A percentile compares a stretch with the other conserved stretches of the same genome.
These are phyloP conservation scores for Ophiostoma sp. DNA, from an alignment of 2,329 filamentous ascomycete genomes.

Conservation along the genomic window DNA sequence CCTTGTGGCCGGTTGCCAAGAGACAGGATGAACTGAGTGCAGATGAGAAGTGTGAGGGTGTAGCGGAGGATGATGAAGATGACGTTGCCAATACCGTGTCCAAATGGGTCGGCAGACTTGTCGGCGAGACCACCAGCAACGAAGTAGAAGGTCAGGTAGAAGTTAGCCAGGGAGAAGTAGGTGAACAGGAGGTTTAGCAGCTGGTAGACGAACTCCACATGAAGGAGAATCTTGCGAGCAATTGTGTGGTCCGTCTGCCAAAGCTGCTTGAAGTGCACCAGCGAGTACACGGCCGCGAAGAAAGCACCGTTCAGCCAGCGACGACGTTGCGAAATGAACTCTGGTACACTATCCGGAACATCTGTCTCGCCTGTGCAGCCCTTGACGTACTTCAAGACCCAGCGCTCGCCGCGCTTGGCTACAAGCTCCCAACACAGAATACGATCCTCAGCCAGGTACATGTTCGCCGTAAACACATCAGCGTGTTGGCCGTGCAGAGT, in stretches of 20 bases:
- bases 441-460: constrained; percentile 86
- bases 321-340: constrained; percentile 93
- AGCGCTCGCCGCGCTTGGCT: constrained; percentile 87
- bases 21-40: constrained; percentile 90
- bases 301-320: constrained; percentile 98
- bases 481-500: constrained; percentile 93
- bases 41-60: constrained; percentile 77
- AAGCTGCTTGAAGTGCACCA: constrained; percentile 90
- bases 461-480: constrained; percentile 63
- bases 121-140: constrained; percentile 86
- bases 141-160: constrained; percentile 98
- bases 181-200: constrained; percentile 90
- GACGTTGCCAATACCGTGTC: constrained; percentile 73
- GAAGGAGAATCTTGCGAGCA: constrained; percentile 80
- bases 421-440: constrained; percentile 94
- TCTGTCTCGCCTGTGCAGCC: constrained; percentile 95
- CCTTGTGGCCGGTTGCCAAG: constrained; percentile 96
- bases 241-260: constrained; percentile 90
- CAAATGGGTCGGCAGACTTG: constrained; percentile 77
- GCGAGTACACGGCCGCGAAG: constrained; percentile 95
- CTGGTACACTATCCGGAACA: constrained; percentile 91
- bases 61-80: constrained; percentile 88
- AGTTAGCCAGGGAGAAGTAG: constrained; percentile 97
- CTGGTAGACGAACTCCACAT: constrained; percentile 94
- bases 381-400: constrained; percentile 98